Evolutionary conservation across 345 rosid species (phyloP), one percentile per base, ranked within the genome.

Genomic region (Capsella bursapastoris): DNA sequence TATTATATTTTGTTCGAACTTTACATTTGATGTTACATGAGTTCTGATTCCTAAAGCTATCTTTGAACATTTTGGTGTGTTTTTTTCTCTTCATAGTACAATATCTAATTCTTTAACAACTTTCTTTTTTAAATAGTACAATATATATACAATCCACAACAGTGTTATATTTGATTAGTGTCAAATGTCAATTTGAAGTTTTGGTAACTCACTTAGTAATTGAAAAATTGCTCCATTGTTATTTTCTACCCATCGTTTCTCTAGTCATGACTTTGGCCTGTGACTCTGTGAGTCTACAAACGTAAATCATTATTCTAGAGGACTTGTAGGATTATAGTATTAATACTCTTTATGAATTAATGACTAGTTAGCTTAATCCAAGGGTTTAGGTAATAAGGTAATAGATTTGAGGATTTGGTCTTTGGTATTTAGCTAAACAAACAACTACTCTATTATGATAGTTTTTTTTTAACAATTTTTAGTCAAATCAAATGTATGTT

Each of bases 1-100:
- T 77, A 57, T 70, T 22, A 40, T 22, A 77, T 77, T 47, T 77
- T 64, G 61, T 77, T 77, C 68, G 14, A 56, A 62, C 76, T 57
- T 47, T 56, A 22, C 34, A 6, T 35, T 64, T 70, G 75, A 77
- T 77, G 76, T 77, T 49, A 64, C 76, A 31, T 50, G 51, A 68
- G 71, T 56, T 70, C 31, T 70, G 67, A 71, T 64, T 70, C 80
- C 53, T 22, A 22, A 34, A 31, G 34, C 15, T 49, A 40, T 48
- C 60, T 48, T 64, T 64, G 38, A 48, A 25, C 15, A 49, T 49
- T 48, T 60, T 48, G 11, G 29, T 60, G 6, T 40, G 29, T 49
- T 60, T 59, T 12, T 45, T n/a, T 31, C 40, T 34, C 34, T 35
- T 48, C 25, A 74, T 49, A 47, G 65, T 74, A 57, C 59, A 35